Conservation (phyloP, 176 grass and related monocot species). For the Cymbopogon citratus region DNA sequence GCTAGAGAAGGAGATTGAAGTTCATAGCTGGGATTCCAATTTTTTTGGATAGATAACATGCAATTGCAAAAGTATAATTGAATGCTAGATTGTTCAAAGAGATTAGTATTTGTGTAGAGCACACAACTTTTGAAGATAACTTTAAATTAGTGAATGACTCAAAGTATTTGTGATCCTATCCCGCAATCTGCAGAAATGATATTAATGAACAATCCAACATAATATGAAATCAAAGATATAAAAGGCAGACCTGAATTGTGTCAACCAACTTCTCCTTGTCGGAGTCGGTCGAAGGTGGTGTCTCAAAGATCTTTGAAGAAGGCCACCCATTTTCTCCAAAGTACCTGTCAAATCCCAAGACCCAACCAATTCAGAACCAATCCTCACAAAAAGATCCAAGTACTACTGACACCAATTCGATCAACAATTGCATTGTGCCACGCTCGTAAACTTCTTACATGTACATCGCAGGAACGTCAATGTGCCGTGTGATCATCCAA, state of each 20-base stretch:
- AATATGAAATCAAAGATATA: background rate
- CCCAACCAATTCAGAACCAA: constrained; percentile 16
- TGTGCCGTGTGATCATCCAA: background rate
- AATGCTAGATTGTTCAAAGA: background rate
- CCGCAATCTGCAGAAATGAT: background rate
- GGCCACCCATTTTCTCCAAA: constrained; percentile 92
- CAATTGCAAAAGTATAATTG: background rate
- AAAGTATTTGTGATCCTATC: background rate
- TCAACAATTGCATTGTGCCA: background rate
- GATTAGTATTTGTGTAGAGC: background rate
- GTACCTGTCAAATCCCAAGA: constrained; percentile 54
- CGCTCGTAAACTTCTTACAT: background rate
- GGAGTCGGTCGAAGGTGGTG: constrained; percentile 54
- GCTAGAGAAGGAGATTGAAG: background rate
- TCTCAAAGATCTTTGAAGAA: constrained; percentile 68
- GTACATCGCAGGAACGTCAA: background rate
- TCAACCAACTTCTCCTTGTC: constrained; percentile 87
- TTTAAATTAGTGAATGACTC: background rate
- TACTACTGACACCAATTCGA: background rate
- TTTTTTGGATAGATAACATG: background rate
- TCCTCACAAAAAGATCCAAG: constrained; percentile 14
- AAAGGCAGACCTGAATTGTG: constrained; percentile 60
- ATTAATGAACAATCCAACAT: background rate
- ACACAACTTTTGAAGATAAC: background rate
- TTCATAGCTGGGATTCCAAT: background rate